These are phyloP conservation scores for Arabis hirsuta DNA, from an alignment of 345 rosid genomes.

Conservation along the genomic window DNA sequence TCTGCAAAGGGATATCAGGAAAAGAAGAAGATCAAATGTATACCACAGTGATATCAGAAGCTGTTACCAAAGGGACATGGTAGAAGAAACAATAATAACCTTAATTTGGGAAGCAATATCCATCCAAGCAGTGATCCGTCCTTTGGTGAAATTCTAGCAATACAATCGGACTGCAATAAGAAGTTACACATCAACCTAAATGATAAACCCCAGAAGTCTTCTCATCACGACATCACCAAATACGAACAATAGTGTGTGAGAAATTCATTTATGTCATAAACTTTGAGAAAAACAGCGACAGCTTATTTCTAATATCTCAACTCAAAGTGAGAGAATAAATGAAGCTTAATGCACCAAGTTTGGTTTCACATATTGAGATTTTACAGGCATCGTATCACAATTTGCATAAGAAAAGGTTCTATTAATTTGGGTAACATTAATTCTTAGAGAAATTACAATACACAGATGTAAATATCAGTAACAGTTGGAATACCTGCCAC, in stretches of 20 bases:
- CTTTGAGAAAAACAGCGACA: background rate
- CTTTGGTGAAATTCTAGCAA: slow-evolving; percentile 80
- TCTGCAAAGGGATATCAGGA: slow-evolving; percentile 46
- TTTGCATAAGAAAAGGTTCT: background rate
- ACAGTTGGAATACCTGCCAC: slow-evolving; percentile 65
- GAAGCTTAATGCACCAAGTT: background rate
- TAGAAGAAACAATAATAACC: slow-evolving; percentile 52
- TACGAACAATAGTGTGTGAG: background rate
- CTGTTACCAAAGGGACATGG: slow-evolving; percentile 1
- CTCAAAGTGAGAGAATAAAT: background rate
- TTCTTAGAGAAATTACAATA: background rate
- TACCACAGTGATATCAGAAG: background rate
- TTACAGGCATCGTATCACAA: slow-evolving; percentile 1
- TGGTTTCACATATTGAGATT: slow-evolving; percentile 6
- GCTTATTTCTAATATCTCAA: background rate
- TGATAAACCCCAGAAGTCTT: background rate
- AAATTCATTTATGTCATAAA: background rate
- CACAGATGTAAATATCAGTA: slow-evolving; percentile 5
- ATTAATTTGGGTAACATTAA: background rate
- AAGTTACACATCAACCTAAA: slow-evolving; percentile 9
- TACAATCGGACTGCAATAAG: slow-evolving; percentile 75
- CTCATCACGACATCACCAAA: background rate
- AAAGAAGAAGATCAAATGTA: background rate
- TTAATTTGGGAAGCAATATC: slow-evolving; percentile 77
- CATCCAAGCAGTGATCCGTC: slow-evolving; percentile 76